Evolutionary conservation across 2,329 filamentous ascomycete genomes (phyloP), one percentile per base, ranked within the genome.

Genomic region (Apiospora arundinis): DNA sequence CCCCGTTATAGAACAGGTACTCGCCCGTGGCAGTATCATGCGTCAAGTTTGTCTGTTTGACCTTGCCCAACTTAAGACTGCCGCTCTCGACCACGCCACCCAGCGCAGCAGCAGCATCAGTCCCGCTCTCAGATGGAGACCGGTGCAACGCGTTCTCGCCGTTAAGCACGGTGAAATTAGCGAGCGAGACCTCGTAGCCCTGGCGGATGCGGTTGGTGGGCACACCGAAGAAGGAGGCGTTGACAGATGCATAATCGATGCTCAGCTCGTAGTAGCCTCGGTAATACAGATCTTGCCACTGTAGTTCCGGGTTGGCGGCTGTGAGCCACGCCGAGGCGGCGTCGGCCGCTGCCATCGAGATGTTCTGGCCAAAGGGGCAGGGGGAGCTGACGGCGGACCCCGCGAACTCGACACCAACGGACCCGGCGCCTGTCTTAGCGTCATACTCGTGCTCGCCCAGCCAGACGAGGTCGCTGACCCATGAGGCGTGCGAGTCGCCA

Each of bases 231-330:
- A 84, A 92, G 23, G 82, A 82, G 0, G 90, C 89, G 40, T 87
- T 81, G 5, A 90, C 85, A 68, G 85, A 82, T 12, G 88, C 82
- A 67, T 86, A 83, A 42, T 77, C 81, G 72, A 92, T 82, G 66
- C 86, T 85, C 32, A 92, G 80, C 79, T 92, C 90, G 75, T 87
- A 91, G 80, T 92, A 92, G 2, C 90, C 90, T 42, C 89, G 85
- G 79, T 91, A 92, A 80, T 90, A 91, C 32, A 89, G 75, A 70
- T 91, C 90, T 70, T 88, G 86, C 90, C 89, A 92, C 73, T 91
- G 88, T 1, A 92, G 82, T 76, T 90, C 88, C 0, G 80, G 76
- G 77, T 91, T 92, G 45, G 82, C 82, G 16, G 79, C 78, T 32
- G 85, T 82, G 4, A 89, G 81, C 71, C 77, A 78, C 60, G 82